Conservation (phyloP, 805 yeast species). For the Pichia cephalocereana region DNA sequence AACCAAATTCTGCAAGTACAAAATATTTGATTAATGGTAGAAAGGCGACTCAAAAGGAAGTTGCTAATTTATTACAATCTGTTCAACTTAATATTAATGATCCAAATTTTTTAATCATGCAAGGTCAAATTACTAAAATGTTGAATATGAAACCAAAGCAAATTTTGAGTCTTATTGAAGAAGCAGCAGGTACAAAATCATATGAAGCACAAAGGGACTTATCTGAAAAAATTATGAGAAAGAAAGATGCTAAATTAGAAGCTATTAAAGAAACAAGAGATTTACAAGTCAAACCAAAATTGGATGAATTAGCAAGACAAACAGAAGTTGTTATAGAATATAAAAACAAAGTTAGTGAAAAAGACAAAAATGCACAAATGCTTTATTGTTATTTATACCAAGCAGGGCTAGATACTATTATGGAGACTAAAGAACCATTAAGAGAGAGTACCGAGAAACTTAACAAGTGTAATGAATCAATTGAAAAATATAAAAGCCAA, state of each 20-base stretch:
- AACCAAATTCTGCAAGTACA: conserved; percentile 32
- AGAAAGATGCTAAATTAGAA: conserved; percentile 75
- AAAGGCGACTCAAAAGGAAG: conserved; percentile 91
- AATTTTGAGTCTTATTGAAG: conserved; percentile 84
- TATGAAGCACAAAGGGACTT: conserved; percentile 89
- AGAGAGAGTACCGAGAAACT: background rate
- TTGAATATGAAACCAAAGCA: conserved; percentile 93
- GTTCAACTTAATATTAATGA: conserved; percentile 94
- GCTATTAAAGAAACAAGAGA: conserved; percentile 64
- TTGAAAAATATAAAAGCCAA: conserved; percentile 33
- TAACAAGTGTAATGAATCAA: conserved; percentile 32
- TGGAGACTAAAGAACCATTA: conserved; percentile 2
- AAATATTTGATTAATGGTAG: conserved; percentile 93
- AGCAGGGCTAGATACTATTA: conserved; percentile 18
- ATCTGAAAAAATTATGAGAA: conserved; percentile 85
- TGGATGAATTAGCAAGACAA: conserved; percentile 71
- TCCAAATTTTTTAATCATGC: conserved; percentile 97
- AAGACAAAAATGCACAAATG: conserved; percentile 6
- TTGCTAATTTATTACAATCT: conserved; percentile 81
- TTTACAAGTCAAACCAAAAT: conserved; percentile 90
- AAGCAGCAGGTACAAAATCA: conserved; percentile 96
- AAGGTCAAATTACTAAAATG: conserved; percentile 95
- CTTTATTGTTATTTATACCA: conserved; percentile 19
- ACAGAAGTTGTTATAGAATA: conserved; percentile 77
- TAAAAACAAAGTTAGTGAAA: conserved; percentile 41